Evolutionary conservation across 148 eudicot species (phyloP), one percentile per base, ranked within the genome.

Genomic region (Cornus kousa): DNA sequence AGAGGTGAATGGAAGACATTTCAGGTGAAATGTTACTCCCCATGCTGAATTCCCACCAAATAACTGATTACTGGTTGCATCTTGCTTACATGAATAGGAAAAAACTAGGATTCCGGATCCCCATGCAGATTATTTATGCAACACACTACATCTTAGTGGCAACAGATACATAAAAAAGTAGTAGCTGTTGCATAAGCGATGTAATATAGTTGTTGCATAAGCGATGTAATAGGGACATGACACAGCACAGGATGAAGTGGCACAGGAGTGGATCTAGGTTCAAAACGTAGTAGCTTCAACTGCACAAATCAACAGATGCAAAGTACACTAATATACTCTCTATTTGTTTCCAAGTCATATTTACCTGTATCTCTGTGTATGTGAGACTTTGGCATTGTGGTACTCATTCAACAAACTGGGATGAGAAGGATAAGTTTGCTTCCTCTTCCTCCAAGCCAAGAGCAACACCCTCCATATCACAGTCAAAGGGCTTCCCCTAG

Each of bases 401-500:
- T 83, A 91, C 28, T 85, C 99, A 77, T 97, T 97, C 84, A 97
- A 85, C 66, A 85, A 71, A 80, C 83, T 81, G 13, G 89, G 88
- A 64, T 91, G 72, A 71, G 90, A 77, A 79, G 98, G 96, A 74
- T 83, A 81, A 77, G 91, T 76, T 57, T 87, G 87, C 23, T 64
- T 86, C 72, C 93, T 90, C 87, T 85, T 97, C 85, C 74, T 92
- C 81, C 90, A 91, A 77, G 99, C 96, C 85, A 90, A 67, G 74
- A 85, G 82, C 80, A 92, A 7, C 24, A 97, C 99, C 77, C 98
- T 90, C 97, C 94, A 94, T 28, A 97, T 85, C 14, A 91, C 81
- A n/a, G 98, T 94, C 78, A 97, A 80, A 32, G 99, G 98, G 79
- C 99, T 97, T 62, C 99, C 99, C 35, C 82, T 90, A 31, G 97